These are phyloP conservation scores for Pyricularia sp. DNA, from an alignment of 2,329 filamentous ascomycete species.

Conservation along the genomic window DNA sequence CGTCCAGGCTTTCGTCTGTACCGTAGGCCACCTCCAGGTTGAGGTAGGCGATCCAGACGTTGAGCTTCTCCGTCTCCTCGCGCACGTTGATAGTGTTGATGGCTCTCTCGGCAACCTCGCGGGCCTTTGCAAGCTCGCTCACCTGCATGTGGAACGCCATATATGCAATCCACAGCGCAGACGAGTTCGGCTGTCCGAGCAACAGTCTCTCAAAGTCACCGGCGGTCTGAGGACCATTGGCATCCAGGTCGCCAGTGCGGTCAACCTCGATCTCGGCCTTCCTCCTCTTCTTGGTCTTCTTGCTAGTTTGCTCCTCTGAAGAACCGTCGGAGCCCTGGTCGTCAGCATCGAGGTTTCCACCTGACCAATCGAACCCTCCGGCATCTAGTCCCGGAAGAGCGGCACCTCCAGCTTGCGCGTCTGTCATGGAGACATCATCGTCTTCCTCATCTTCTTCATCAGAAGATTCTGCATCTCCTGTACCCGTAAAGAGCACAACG, in stretches of 20 bases:
- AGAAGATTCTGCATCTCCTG: constrained; percentile 22
- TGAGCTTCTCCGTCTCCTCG: constrained; percentile 84
- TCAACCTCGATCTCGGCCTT: constrained; percentile 74
- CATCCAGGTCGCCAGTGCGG: constrained; percentile 81
- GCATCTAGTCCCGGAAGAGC: constrained; percentile 46
- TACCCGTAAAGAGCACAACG: constrained; percentile 29
- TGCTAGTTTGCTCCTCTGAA: constrained; percentile 3
- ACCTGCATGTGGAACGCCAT: constrained; percentile 98
- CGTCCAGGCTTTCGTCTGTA: constrained; percentile 67
- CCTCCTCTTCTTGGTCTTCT: constrained; percentile 45
- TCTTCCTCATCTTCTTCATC: constrained; percentile 24
- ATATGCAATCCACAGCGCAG: constrained; percentile 86
- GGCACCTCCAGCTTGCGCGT: constrained; percentile 17
- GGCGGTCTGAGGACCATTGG: constrained; percentile 73
- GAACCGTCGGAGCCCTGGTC: constrained; percentile 40
- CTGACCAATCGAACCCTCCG: constrained; percentile 81
- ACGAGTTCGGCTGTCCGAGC: constrained; percentile 86
- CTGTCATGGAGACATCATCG: constrained; percentile 30
- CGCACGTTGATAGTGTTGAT: constrained; percentile 82
- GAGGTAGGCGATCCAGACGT: constrained; percentile 87
- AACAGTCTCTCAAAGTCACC: constrained; percentile 91
- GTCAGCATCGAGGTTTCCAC: constrained; percentile 47
- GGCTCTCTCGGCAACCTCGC: constrained; percentile 81
- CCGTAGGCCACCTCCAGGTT: constrained; percentile 91
- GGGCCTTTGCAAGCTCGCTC: constrained; percentile 75